Base-by-base conservation (phyloP, 768 basidiomycete genomes). In the Sarcomyxa edulis region DNA sequence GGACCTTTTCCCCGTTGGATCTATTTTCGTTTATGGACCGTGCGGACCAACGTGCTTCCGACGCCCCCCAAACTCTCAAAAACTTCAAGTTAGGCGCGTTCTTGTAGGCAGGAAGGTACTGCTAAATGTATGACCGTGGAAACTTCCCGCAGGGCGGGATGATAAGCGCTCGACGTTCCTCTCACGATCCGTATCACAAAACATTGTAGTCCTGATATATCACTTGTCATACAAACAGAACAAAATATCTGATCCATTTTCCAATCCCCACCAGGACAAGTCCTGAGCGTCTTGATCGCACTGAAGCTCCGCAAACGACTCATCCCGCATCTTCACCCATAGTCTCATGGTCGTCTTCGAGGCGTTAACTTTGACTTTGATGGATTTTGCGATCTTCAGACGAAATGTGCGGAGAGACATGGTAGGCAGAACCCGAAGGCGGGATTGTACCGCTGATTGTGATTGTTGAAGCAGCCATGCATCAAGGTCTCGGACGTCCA, bases 211-310 rank as follows among this genome's bases (percentile, higher is more conserved):
- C 33, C 34, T 22, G 25, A 21, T 33, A 45, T 35, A 20, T 42
- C 41, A 47, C 40, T 36, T 47, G 24, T 51, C 48, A 30, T 42
- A 8, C 19, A 48, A 36, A 19, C 53, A 49, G 48, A 64, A 72
- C 40, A 69, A 23, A 33, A 72, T 54, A 39, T 55, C 55, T 32
- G 68, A 63, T 19, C 61, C 72, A 6, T 73, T 69, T 41, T 87
- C 83, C 25, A 90, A 52, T 5, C 88, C 86, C 52, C 81, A 73
- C 84, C 84, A 88, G 42, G 69, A 74, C 28, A 89, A 54, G 37
- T 78, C 71, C 39, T 71, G 72, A 9, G 54, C 47, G 35, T 84
- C 77, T 20, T 71, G 51, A 19, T 69, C 62, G n/a, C 40, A 41
- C 14, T 64, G 64, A 21, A 91, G 58, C 37, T 68, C 64, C 18